phyloP scores from a whole-genome alignment of 176 grass and related monocot genomes.

The Musa troglodytarum region DNA sequence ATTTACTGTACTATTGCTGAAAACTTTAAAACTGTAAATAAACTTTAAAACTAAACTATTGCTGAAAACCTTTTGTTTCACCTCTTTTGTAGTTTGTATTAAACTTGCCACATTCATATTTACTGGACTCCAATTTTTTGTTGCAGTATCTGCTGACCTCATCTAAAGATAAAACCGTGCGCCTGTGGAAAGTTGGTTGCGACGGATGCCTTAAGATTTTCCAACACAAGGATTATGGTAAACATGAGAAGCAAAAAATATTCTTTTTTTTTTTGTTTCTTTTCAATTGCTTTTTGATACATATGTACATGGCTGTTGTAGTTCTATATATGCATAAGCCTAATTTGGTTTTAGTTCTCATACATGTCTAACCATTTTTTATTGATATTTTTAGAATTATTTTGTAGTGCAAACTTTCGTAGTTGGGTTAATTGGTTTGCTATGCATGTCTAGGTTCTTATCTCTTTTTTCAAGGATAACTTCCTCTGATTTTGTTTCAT shows the following conservation, averaged over 20 bases:
- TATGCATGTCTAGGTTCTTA: not conserved
- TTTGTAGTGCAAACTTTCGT: no score
- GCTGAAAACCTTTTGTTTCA: not conserved
- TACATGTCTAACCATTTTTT: not conserved
- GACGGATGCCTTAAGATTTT: slow-evolving; percentile 58
- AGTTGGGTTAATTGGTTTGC: no score
- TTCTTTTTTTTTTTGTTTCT: not conserved
- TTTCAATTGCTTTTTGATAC: not conserved
- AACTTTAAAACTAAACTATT: not conserved
- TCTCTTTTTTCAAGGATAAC: not conserved
- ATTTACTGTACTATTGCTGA: not conserved
- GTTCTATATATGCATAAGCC: no score
- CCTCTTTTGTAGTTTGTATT: not conserved
- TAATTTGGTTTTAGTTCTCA: not conserved
- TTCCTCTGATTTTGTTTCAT: not conserved
- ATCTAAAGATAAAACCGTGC: slow-evolving; percentile 85
- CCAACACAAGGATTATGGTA: slow-evolving; percentile 82
- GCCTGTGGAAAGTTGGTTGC: slow-evolving; percentile 85
- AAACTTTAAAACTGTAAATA: not conserved
- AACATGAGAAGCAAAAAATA: not conserved
- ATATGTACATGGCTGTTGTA: no score
- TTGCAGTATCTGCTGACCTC: slow-evolving; percentile 81
- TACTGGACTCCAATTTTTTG: slow-evolving; percentile 2
- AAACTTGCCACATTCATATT: not conserved
- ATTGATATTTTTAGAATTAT: slow-evolving; percentile 1